Conservation (phyloP, 2,329 filamentous ascomycete genomes). For the Ustulina deusta region DNA sequence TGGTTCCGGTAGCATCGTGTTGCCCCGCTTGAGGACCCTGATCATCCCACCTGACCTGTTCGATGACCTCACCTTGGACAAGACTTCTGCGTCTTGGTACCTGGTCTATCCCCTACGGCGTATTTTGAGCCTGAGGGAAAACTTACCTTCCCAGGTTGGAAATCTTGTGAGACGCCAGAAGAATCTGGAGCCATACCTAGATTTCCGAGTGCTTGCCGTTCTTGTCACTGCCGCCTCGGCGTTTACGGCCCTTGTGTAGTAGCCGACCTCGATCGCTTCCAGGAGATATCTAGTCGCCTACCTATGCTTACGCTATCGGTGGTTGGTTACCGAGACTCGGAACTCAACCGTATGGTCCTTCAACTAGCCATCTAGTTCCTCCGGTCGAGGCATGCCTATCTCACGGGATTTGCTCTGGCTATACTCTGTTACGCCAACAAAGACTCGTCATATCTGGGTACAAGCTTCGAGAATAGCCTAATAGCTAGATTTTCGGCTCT, state of each 20-base stretch:
- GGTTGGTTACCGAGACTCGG: constrained; percentile 3
- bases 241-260: constrained; percentile 31
- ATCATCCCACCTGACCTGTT: constrained; percentile 44
- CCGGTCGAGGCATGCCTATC: constrained; percentile 1
- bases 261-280: constrained; percentile 12
- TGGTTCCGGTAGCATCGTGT: constrained; percentile 40
- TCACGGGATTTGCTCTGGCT: not conserved
- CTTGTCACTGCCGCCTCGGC: constrained; percentile 19
- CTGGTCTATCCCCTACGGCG: constrained; percentile 5
- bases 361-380: not conserved
- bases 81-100: constrained; percentile 26
- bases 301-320: constrained; percentile 20
- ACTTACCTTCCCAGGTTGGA: constrained; percentile 38
- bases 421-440: not conserved
- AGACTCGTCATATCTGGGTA: constrained; percentile 12
- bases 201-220: constrained; percentile 29
- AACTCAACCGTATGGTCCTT: not conserved
- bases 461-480: constrained; percentile 19
- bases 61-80: constrained; percentile 41
- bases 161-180: constrained; percentile 27
- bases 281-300: not conserved
- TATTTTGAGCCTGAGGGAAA: constrained; percentile 25
- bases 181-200: constrained; percentile 17
- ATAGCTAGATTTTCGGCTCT: not conserved
- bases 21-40: constrained; percentile 42